phyloP scores from a whole-genome alignment of 179 eudicot species.

The Vitellaria paradoxa region DNA sequence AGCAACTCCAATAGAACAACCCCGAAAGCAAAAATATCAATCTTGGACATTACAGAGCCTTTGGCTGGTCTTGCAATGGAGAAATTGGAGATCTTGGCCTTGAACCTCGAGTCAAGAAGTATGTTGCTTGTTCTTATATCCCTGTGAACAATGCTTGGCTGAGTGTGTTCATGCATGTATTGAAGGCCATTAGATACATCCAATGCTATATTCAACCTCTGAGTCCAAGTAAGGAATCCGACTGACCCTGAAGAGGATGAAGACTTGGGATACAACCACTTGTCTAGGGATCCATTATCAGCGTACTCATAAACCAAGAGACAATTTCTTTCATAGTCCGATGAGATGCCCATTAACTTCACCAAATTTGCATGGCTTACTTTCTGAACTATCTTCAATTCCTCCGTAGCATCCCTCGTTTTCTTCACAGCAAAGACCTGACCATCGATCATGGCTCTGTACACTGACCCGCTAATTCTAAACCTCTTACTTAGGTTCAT shows the following conservation, averaged over 20 bases:
- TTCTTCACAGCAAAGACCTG: conserved; percentile 35
- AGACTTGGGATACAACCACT: conserved; percentile 28
- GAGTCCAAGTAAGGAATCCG: conserved; percentile 33
- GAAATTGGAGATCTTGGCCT: conserved; percentile 31
- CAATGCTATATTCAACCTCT: conserved; percentile 33
- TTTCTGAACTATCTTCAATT: conserved; percentile 38
- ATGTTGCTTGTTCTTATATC: conserved; percentile 19
- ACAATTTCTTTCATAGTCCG: conserved; percentile 28
- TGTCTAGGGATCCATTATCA: conserved; percentile 44
- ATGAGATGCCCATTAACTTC: conserved; percentile 39
- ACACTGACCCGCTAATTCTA: conserved; percentile 38
- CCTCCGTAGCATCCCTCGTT: conserved; percentile 28
- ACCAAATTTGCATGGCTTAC: conserved; percentile 43
- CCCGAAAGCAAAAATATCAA: conserved; percentile 24
- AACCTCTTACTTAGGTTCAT: conserved; percentile 30
- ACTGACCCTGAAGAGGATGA: conserved; percentile 17
- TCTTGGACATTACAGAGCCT: conserved; percentile 2
- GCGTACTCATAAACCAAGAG: conserved; percentile 42
- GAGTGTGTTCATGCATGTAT: conserved; percentile 47
- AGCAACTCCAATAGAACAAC: conserved; percentile 21
- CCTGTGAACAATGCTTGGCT: conserved; percentile 41
- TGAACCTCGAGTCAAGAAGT: conserved; percentile 18
- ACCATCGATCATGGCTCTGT: conserved; percentile 31
- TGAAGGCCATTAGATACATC: conserved; percentile 52
- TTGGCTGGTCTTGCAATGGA: conserved; percentile 17